These are phyloP conservation scores for Trametes coccinea DNA, from an alignment of 768 basidiomycete species.

Conservation along the genomic window DNA sequence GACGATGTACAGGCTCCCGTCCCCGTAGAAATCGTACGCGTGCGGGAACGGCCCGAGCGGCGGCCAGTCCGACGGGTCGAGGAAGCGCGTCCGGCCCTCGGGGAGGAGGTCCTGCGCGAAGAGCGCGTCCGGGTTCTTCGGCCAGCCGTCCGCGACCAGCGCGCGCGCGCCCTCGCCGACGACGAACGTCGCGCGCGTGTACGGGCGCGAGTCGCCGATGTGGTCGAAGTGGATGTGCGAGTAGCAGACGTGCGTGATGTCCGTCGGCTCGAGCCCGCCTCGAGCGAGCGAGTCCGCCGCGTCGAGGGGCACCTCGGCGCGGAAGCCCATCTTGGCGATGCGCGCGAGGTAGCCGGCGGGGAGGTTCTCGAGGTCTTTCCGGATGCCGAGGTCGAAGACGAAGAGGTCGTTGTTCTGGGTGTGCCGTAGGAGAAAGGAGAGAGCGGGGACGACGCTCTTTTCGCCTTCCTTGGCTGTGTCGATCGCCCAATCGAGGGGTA, in stretches of 20 bases:
- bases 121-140: constrained; percentile 38
- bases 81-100: constrained; percentile 16
- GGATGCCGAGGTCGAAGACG: constrained; percentile 56
- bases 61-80: constrained; percentile 35
- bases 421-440: constrained; percentile 55
- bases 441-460: constrained; percentile 37
- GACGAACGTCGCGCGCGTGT: constrained; percentile 47
- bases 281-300: constrained; percentile 50
- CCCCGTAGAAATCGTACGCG: constrained; percentile 55
- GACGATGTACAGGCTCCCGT: constrained; percentile 58
- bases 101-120: constrained; percentile 26
- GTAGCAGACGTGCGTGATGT: constrained; percentile 47
- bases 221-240: constrained; percentile 59
- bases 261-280: constrained; percentile 46
- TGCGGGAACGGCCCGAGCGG: constrained; percentile 52
- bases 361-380: constrained; percentile 38
- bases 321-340: constrained; percentile 12
- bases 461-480: constrained; percentile 17
- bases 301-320: constrained; percentile 19
- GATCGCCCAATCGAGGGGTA: constrained; percentile 12
- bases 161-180: constrained; percentile 44
- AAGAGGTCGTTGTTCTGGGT: constrained; percentile 37
- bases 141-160: constrained; percentile 44
- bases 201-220: constrained; percentile 48
- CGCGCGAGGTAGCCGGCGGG: constrained; percentile 3